Evolutionary conservation across 106 monocot genomes (phyloP).

Genomic region (Dendrobium chrysotoxum): DNA sequence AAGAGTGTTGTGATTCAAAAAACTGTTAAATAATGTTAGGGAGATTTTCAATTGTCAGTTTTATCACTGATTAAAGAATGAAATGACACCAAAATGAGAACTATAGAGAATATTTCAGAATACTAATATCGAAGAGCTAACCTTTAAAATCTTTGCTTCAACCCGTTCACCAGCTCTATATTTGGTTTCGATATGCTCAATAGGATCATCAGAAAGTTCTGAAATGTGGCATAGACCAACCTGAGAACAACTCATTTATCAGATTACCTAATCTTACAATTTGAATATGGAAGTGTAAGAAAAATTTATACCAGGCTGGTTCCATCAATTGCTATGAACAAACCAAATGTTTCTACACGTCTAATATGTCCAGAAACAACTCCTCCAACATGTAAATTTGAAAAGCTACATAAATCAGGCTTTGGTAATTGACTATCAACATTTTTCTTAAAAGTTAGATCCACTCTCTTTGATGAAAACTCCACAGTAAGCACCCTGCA

Average conservation of each 20-base stretch:
- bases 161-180: slow-evolving; percentile 58
- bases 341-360: slow-evolving; percentile 63
- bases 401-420: slow-evolving; percentile 20
- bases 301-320: slow-evolving; percentile 47
- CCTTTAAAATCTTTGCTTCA: slow-evolving; percentile 73
- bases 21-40: not conserved
- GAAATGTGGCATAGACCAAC: slow-evolving; percentile 95
- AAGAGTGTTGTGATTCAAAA: not conserved
- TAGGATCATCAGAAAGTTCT: slow-evolving; percentile 58
- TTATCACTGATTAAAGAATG: not conserved
- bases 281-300: slow-evolving; percentile 3
- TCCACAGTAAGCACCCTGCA: slow-evolving; percentile 82
- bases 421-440: slow-evolving; percentile 22
- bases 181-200: slow-evolving; percentile 48
- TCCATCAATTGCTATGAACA: slow-evolving; percentile 68
- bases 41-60: not conserved
- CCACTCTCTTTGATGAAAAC: slow-evolving; percentile 59
- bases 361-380: slow-evolving; percentile 62
- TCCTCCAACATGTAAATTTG: slow-evolving; percentile 65
- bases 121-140: slow-evolving; percentile 10
- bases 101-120: not conserved
- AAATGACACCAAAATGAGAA: not conserved
- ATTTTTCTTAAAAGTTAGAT: slow-evolving; percentile 55
- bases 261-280: slow-evolving; percentile 2
- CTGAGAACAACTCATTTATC: slow-evolving; percentile 24